phyloP scores from a whole-genome alignment of 2,329 filamentous ascomycete genomes.

The Claviceps sorghi region DNA sequence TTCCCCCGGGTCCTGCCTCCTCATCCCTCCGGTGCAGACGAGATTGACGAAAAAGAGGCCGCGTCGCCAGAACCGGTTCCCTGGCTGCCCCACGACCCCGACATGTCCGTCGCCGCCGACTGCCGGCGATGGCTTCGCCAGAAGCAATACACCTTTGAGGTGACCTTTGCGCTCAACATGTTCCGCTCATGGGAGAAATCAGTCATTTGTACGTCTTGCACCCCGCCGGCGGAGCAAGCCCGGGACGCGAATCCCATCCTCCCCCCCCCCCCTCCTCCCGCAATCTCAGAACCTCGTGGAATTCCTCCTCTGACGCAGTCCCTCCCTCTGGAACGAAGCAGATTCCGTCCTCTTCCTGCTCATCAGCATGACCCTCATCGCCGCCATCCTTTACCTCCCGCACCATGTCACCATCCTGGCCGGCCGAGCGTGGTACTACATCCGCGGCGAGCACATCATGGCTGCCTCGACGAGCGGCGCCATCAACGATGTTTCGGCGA shows the following conservation, averaged over 20 bases:
- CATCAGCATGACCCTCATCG: constrained; percentile 71
- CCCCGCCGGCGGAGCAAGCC: too few species aligned
- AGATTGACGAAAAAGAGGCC: neutral
- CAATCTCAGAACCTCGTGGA: too few species aligned
- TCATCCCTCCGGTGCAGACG: neutral
- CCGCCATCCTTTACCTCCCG: constrained; percentile 81
- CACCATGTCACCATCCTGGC: constrained; percentile 75
- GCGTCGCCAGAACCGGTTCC: neutral
- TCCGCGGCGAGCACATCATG: constrained; percentile 60
- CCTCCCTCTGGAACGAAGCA: constrained; percentile 21
- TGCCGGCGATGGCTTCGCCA: constrained; percentile 77
- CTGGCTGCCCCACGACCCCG: neutral
- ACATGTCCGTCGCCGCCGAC: constrained; percentile 6
- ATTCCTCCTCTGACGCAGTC: neutral
- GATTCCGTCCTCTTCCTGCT: constrained; percentile 88
- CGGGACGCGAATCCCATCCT: too few species aligned
- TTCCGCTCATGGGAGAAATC: constrained; percentile 92
- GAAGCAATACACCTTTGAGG: constrained; percentile 97
- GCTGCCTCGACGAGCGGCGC: constrained; percentile 20
- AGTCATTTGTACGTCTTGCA: constrained; percentile 72
- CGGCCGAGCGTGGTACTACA: constrained; percentile 87
- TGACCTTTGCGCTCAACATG: constrained; percentile 95
- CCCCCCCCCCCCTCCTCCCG: too few species aligned
- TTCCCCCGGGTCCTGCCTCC: too few species aligned
- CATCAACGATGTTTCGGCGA: constrained; percentile 18